Conservation (phyloP, 176 grass and related monocot species). For the Canna indica region DNA sequence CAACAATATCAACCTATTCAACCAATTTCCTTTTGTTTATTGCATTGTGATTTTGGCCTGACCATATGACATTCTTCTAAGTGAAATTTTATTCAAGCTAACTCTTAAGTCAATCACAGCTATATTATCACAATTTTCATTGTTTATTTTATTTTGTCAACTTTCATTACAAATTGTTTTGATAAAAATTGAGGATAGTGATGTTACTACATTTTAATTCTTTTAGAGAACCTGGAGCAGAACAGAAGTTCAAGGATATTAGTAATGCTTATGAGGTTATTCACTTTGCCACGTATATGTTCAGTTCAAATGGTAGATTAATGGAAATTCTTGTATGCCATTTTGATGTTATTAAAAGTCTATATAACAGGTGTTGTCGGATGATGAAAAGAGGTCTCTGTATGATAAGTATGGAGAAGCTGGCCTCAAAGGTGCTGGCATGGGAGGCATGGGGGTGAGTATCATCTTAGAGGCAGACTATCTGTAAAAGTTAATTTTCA, state of each 20-base stretch:
- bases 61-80: too few relatives aligned
- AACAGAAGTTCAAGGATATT: slow-evolving; percentile 95
- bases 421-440: slow-evolving; percentile 85
- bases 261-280: slow-evolving; percentile 97
- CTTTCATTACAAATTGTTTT: background rate
- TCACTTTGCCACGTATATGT: slow-evolving; percentile 7
- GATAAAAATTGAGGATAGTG: background rate
- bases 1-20: too few relatives aligned
- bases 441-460: slow-evolving; percentile 93
- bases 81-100: too few relatives aligned
- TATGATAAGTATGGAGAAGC: slow-evolving; percentile 99
- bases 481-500: too few relatives aligned
- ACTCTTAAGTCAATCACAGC: too few relatives aligned
- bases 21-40: too few relatives aligned
- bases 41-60: too few relatives aligned
- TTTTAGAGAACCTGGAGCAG: slow-evolving; percentile 75
- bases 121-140: too few relatives aligned
- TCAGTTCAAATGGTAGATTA: background rate
- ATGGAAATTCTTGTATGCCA: slow-evolving; percentile 4
- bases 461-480: background rate
- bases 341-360: background rate
- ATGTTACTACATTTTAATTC: background rate
- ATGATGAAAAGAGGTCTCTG: slow-evolving; percentile 87
- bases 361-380: slow-evolving; percentile 62
- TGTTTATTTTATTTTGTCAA: slow-evolving; percentile 23